These are phyloP conservation scores for Blastobotrys raffinosifermentans DNA, from an alignment of 1,139 yeast genomes.

Conservation along the genomic window DNA sequence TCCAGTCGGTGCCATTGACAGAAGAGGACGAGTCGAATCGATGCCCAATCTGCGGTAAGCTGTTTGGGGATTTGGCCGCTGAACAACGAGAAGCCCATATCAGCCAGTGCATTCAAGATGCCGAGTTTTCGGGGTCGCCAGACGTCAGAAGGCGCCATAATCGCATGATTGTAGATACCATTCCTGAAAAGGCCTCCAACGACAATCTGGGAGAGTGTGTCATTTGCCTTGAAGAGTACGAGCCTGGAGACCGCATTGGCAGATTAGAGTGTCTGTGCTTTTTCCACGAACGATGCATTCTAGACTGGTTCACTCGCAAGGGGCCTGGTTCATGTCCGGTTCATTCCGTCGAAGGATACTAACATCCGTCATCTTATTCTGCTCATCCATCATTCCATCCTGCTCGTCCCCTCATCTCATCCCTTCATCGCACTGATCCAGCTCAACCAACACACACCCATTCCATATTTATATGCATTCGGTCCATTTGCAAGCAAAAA, in stretches of 20 bases:
- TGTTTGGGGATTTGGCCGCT: conserved; percentile 36
- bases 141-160: conserved; percentile 46
- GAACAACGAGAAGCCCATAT: conserved; percentile 52
- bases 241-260: conserved; percentile 84
- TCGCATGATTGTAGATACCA: conserved; percentile 78
- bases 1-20: conserved; percentile 24
- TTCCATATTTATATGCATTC: no score
- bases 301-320: conserved; percentile 82
- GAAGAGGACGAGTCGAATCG: conserved; percentile 29
- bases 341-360: conserved; percentile 34
- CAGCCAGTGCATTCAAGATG: conserved; percentile 56
- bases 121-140: conserved; percentile 64
- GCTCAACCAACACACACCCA: no score
- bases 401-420: no score
- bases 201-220: conserved; percentile 59
- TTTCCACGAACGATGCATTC: conserved; percentile 84
- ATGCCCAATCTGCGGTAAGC: conserved; percentile 52
- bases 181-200: conserved; percentile 43
- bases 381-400: neutral
- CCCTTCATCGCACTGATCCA: no score
- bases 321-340: conserved; percentile 87
- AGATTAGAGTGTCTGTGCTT: conserved; percentile 91
- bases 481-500: no score
- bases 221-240: conserved; percentile 83
- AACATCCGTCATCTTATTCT: neutral